Evolutionary conservation across 192 early-diverging fungal species (phyloP).

Genomic region (Spinellus fusiger): DNA sequence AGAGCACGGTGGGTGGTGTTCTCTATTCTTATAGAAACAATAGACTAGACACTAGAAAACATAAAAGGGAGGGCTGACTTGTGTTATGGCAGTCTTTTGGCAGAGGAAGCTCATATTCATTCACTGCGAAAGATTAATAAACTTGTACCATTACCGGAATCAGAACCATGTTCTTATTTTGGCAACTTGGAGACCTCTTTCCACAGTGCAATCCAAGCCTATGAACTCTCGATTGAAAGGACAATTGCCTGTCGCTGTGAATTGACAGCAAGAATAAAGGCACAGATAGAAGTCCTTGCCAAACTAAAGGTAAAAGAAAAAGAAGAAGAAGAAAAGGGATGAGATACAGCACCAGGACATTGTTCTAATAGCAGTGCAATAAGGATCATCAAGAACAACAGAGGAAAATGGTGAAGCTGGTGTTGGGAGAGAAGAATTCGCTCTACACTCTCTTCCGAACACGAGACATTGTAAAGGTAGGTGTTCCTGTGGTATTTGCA

Average conservation of each 20-base stretch:
- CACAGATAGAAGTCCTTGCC: conserved; percentile 1
- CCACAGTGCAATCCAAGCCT: not conserved
- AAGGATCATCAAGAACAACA: conserved; percentile 9
- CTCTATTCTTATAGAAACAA: not conserved
- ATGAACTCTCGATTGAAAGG: conserved; percentile 2
- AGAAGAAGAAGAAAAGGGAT: too few relatives aligned
- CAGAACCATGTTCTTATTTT: not conserved
- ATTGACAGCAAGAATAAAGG: not conserved
- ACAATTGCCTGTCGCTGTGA: conserved; percentile 1
- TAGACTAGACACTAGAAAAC: not conserved
- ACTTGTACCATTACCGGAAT: not conserved
- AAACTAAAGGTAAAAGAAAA: conserved; percentile 4
- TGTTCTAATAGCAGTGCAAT: not conserved
- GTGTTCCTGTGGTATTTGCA: not conserved
- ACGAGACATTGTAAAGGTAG: conserved; percentile 12
- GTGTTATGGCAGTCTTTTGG: not conserved
- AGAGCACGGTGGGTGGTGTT: not conserved
- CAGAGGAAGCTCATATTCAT: conserved; percentile 5
- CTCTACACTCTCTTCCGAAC: conserved; percentile 3
- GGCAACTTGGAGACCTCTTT: not conserved
- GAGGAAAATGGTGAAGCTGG: conserved; percentile 7
- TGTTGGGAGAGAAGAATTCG: conserved; percentile 6
- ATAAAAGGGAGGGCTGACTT: not conserved
- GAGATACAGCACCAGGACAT: not conserved
- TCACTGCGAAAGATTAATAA: not conserved